These are phyloP conservation scores for Colletotrichum musicola DNA, from an alignment of 2,329 filamentous ascomycete genomes.

Conservation along the genomic window DNA sequence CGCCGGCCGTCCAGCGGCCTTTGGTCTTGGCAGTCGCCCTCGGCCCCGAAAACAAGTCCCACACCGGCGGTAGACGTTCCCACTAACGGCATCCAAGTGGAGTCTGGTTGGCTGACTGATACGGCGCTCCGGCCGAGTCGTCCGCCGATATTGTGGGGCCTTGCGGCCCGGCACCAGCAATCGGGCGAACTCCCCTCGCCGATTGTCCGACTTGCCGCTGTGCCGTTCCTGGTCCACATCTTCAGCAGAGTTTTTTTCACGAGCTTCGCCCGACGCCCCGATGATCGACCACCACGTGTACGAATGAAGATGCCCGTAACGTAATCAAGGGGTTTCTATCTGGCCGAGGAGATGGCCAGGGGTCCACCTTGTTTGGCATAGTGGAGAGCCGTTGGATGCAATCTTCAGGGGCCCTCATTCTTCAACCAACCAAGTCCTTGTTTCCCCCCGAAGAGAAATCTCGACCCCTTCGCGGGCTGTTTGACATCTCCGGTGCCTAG, in stretches of 20 bases:
- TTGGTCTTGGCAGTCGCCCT: too few species aligned
- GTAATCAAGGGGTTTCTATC: constrained; percentile 9
- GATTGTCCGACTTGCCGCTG: not conserved
- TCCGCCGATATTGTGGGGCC: not conserved
- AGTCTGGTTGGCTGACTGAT: not conserved
- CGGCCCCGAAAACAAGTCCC: too few species aligned
- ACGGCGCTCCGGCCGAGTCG: too few species aligned
- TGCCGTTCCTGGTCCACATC: not conserved
- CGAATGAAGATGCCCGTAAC: constrained; percentile 24
- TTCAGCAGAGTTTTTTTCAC: constrained; percentile 7
- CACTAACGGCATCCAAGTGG: not conserved
- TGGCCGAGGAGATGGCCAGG: constrained; percentile 25
- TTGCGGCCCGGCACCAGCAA: not conserved
- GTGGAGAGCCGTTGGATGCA: constrained; percentile 3
- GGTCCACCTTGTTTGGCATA: constrained; percentile 9
- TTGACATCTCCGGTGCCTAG: constrained; percentile 24
- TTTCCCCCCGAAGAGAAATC: not conserved
- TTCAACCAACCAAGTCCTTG: constrained; percentile 21
- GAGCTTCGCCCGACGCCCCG: not conserved
- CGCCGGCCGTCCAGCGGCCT: too few species aligned
- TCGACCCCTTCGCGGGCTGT: constrained; percentile 25
- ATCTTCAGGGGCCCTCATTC: constrained; percentile 19
- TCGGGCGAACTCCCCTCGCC: not conserved
- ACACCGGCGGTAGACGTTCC: not conserved
- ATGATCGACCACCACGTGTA: constrained; percentile 17